These are phyloP conservation scores for Globisporangium megalacanthum DNA, from an alignment of 352 stramenopile genomes.

Conservation along the genomic window DNA sequence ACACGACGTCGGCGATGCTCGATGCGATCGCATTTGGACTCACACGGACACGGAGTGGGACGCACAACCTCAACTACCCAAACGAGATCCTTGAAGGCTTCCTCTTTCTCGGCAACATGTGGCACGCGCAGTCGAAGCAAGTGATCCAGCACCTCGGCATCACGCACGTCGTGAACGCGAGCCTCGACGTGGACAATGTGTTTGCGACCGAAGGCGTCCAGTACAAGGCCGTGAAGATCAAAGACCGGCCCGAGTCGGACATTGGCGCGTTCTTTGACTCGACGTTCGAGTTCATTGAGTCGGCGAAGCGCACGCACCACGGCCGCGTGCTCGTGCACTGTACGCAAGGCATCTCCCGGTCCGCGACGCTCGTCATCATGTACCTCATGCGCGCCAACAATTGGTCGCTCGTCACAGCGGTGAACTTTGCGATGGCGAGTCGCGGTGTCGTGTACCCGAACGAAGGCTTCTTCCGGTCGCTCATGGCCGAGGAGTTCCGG, in stretches of 20 bases:
- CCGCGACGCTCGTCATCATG: constrained; percentile 79
- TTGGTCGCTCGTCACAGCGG: constrained; percentile 77
- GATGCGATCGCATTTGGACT: constrained; percentile 54
- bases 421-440: constrained; percentile 75
- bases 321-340: constrained; percentile 79
- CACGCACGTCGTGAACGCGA: constrained; percentile 83
- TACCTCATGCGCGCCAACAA: constrained; percentile 83
- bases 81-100: constrained; percentile 87
- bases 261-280: constrained; percentile 68
- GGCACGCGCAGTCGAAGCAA: constrained; percentile 75
- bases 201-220: constrained; percentile 61
- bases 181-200: constrained; percentile 68
- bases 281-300: constrained; percentile 74
- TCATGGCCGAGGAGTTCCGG: constrained; percentile 74
- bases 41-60: constrained; percentile 74
- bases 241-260: constrained; percentile 65
- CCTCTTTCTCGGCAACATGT: constrained; percentile 86
- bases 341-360: constrained; percentile 81
- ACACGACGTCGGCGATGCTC: constrained; percentile 62
- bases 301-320: constrained; percentile 67
- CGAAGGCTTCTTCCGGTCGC: constrained; percentile 65
- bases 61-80: constrained; percentile 84
- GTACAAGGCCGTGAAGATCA: constrained; percentile 80
- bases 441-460: constrained; percentile 81
- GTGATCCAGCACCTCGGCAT: constrained; percentile 77